Evolutionary conservation across 2,329 filamentous ascomycete genomes (phyloP).

Genomic region (Beauveria pseudobassiana): DNA sequence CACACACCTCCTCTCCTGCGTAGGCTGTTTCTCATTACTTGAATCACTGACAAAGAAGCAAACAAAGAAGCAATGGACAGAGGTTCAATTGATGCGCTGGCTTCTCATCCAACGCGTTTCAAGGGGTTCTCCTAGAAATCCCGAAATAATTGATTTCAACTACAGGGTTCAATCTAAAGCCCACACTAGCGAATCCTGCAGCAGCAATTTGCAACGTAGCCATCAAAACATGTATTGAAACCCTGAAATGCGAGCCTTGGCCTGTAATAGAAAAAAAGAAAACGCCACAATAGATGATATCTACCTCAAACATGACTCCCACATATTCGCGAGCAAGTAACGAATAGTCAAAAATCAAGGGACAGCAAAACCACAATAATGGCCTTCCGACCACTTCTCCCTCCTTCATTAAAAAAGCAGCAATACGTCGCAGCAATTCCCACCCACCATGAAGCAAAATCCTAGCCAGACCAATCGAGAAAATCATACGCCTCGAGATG

Average conservation of each 20-base stretch:
- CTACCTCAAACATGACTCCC: not conserved
- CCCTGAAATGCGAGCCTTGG: not conserved
- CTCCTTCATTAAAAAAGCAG: constrained; percentile 5
- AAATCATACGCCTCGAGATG: not conserved
- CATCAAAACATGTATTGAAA: not conserved
- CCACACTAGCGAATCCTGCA: not conserved
- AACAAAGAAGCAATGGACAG: not conserved
- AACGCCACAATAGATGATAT: constrained; percentile 10
- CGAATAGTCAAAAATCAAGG: not conserved
- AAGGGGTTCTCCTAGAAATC: not conserved
- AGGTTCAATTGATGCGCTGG: not conserved
- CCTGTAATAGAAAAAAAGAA: not conserved
- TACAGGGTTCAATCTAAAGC: not conserved
- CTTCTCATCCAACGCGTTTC: not conserved
- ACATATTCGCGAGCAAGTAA: not conserved
- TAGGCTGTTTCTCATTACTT: not conserved
- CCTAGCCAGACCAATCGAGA: not conserved
- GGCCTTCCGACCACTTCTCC: not conserved
- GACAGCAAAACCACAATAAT: not conserved
- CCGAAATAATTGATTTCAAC: not conserved
- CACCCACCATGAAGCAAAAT: not conserved
- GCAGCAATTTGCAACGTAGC: constrained; percentile 8
- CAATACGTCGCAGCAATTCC: not conserved
- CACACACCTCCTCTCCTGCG: not conserved
- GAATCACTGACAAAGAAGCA: not conserved